These are phyloP conservation scores for Saccharomycopsis sp. DNA, from an alignment of 805 yeast genomes.

Conservation along the genomic window DNA sequence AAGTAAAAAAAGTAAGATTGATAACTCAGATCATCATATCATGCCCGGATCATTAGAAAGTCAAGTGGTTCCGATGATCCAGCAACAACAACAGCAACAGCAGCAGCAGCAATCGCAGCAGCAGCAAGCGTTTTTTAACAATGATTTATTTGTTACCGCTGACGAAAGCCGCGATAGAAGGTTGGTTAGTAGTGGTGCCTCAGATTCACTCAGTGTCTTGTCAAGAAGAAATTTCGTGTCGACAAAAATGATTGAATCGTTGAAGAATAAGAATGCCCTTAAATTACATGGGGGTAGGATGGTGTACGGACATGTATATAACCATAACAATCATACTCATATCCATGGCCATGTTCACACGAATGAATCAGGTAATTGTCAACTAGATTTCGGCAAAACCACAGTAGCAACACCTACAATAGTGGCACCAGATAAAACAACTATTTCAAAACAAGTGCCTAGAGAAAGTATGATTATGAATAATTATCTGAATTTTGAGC, in stretches of 20 bases:
- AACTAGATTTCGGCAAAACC: conserved; percentile 11
- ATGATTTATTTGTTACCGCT: no score
- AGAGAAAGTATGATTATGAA: conserved; percentile 1
- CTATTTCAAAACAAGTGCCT: no score
- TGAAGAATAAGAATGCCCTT: conserved; percentile 15
- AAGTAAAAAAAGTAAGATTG: no score
- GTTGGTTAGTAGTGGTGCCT: no score
- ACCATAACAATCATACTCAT: conserved; percentile 41
- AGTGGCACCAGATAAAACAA: not conserved
- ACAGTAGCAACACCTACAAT: not conserved
- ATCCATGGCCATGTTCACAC: conserved; percentile 45
- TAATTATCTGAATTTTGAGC: conserved; percentile 11
- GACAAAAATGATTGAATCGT: conserved; percentile 17
- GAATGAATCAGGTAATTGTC: conserved; percentile 31
- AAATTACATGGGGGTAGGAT: conserved; percentile 31
- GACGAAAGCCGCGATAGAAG: no score
- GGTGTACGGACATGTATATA: conserved; percentile 44
- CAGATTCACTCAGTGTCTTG: not conserved
- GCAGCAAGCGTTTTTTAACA: no score
- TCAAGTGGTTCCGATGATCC: no score
- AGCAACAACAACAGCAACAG: no score
- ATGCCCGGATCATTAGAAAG: no score
- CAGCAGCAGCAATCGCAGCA: no score
- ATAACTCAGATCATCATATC: no score
- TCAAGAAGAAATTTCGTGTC: conserved; percentile 12